Percentiles rank a stretch among this genome's conserved stretches.
phyloP scores from a whole-genome alignment of 2,329 filamentous ascomycete genomes.

The Cyclaneusma minus region DNA sequence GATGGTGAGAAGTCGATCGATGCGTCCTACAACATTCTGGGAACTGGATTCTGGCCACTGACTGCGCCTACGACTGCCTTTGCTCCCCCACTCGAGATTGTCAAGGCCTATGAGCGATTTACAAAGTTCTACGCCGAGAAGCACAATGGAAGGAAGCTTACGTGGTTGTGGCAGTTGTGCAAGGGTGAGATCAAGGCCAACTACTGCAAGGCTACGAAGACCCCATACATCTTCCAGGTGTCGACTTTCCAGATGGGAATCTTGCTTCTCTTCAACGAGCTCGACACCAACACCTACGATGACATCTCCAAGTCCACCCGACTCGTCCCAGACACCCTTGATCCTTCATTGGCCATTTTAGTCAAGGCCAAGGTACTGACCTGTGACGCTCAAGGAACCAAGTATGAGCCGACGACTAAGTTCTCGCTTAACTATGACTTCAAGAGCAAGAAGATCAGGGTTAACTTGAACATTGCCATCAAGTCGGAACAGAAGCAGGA shows the following conservation, averaged over 20 bases:
- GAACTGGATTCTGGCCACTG: slow-evolving; percentile 95
- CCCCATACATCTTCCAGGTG: slow-evolving; percentile 91
- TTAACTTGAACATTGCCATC: slow-evolving; percentile 89
- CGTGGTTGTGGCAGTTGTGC: slow-evolving; percentile 96
- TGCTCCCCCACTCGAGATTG: slow-evolving; percentile 70
- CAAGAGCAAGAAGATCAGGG: slow-evolving; percentile 95
- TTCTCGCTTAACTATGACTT: slow-evolving; percentile 88
- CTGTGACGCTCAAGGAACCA: slow-evolving; percentile 55
- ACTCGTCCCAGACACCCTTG: slow-evolving; percentile 66
- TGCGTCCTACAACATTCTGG: slow-evolving; percentile 80
- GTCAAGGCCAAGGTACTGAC: slow-evolving; percentile 84
- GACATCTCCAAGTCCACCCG: slow-evolving; percentile 74
- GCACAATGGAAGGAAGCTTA: slow-evolving; percentile 89
- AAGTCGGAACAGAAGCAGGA: slow-evolving; percentile 95
- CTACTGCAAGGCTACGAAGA: slow-evolving; percentile 79
- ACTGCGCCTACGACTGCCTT: slow-evolving; percentile 79
- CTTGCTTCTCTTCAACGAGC: slow-evolving; percentile 85
- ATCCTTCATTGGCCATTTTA: slow-evolving; percentile 73
- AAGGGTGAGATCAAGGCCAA: slow-evolving; percentile 93
- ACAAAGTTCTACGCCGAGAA: slow-evolving; percentile 87
- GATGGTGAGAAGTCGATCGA: slow-evolving; percentile 59
- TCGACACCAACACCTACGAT: slow-evolving; percentile 70
- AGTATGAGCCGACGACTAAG: slow-evolving; percentile 60
- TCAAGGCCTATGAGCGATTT: slow-evolving; percentile 80
- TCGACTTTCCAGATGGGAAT: slow-evolving; percentile 98